Evolutionary conservation across 768 basidiomycete genomes (phyloP).

Genomic region (Gloeostereum incarnatum): DNA sequence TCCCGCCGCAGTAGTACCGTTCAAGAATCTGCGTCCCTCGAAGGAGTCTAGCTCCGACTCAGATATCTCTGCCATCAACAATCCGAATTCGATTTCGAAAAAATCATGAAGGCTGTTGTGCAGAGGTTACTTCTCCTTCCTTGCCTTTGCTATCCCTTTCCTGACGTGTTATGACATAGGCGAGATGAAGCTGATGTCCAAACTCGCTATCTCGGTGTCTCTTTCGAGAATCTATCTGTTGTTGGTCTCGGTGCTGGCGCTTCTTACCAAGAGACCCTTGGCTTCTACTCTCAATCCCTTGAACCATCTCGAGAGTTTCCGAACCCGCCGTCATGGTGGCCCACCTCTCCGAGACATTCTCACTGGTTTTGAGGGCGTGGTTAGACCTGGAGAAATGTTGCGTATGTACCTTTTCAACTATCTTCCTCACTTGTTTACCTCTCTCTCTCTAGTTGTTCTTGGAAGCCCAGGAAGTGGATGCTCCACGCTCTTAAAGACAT

Average conservation of each 20-base stretch:
- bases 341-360: constrained; percentile 60
- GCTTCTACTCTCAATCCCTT: constrained; percentile 49
- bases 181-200: constrained; percentile 39
- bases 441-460: constrained; percentile 50
- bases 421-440: background rate
- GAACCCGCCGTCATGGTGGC: constrained; percentile 38
- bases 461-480: constrained; percentile 85
- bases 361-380: constrained; percentile 50
- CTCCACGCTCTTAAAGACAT: constrained; percentile 71
- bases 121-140: constrained; percentile 26
- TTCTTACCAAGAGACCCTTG: constrained; percentile 48
- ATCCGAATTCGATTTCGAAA: constrained; percentile 28
- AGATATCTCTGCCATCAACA: too few species aligned
- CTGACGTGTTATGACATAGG: too few species aligned
- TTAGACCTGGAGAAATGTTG: constrained; percentile 71
- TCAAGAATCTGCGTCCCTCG: constrained; percentile 10
- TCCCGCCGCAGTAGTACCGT: constrained; percentile 5
- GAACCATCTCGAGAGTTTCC: constrained; percentile 31
- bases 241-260: constrained; percentile 49
- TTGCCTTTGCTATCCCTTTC: too few species aligned
- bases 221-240: constrained; percentile 50
- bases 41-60: constrained; percentile 19
- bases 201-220: constrained; percentile 47
- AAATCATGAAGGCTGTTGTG: constrained; percentile 18
- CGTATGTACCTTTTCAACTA: constrained; percentile 30